Evolutionary conservation across 116 monocot genomes (phyloP).

Genomic region (Phalaenopsis hybrid): DNA sequence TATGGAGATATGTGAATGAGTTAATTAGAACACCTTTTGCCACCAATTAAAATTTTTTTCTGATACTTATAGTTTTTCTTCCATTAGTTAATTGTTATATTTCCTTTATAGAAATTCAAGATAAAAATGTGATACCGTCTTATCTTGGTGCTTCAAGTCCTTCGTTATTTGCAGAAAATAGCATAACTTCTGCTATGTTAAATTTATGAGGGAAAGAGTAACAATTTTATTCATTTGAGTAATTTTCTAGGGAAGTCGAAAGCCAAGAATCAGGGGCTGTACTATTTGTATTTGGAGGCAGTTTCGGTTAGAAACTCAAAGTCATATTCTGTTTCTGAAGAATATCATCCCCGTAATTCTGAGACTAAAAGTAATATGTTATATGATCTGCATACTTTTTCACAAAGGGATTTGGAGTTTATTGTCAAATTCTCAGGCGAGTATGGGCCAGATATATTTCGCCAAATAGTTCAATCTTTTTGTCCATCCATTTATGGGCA

Average conservation of each 20-base stretch:
- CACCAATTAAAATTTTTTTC: neutral
- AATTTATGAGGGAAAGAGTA: neutral
- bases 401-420: slow-evolving; percentile 82
- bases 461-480: slow-evolving; percentile 84
- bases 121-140: neutral
- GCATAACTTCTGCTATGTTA: neutral
- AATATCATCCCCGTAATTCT: slow-evolving; percentile 24
- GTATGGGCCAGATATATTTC: slow-evolving; percentile 80
- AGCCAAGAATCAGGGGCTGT: too few relatives aligned
- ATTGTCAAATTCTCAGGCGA: slow-evolving; percentile 83
- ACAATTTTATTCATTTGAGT: slow-evolving; percentile 5
- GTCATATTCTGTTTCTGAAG: slow-evolving; percentile 53
- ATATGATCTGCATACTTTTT: slow-evolving; percentile 64
- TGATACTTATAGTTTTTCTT: neutral
- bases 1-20: neutral
- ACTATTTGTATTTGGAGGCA: slow-evolving; percentile 91
- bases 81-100: neutral
- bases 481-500: slow-evolving; percentile 99
- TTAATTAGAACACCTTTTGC: neutral
- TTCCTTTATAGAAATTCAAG: neutral
- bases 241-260: too few relatives aligned
- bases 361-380: slow-evolving; percentile 22
- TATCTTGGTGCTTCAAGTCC: neutral
- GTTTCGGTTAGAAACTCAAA: slow-evolving; percentile 89
- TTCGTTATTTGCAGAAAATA: neutral